These are phyloP conservation scores for Lablab purpureus DNA, from an alignment of 306 rosid species.

Conservation along the genomic window DNA sequence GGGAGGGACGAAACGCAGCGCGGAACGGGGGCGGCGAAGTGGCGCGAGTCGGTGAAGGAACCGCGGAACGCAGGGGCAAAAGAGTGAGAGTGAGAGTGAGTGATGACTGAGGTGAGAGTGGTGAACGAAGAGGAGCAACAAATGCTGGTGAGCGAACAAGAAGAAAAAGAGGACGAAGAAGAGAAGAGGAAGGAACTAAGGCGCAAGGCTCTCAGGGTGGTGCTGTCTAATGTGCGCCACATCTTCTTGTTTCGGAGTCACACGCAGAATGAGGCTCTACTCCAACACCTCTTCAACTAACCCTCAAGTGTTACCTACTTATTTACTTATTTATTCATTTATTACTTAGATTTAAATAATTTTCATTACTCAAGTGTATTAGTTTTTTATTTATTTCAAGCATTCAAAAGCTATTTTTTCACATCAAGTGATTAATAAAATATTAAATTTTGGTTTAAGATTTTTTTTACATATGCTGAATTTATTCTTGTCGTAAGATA, in stretches of 20 bases:
- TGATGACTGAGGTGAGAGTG: slow-evolving; percentile 46
- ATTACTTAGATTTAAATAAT: too few species aligned
- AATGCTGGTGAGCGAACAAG: background rate
- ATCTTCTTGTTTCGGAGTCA: background rate
- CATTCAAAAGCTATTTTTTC: too few species aligned
- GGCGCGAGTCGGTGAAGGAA: slow-evolving; percentile 38
- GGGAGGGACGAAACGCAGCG: slow-evolving; percentile 71
- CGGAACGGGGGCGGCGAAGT: slow-evolving; percentile 30
- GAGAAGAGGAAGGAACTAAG: slow-evolving; percentile 40
- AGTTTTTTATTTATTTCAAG: too few species aligned
- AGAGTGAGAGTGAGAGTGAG: slow-evolving; percentile 31
- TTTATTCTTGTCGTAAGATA: too few species aligned
- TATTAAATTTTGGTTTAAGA: too few species aligned
- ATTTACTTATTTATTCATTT: background rate
- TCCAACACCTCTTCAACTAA: background rate
- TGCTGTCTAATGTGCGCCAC: slow-evolving; percentile 43
- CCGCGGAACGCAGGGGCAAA: slow-evolving; percentile 43
- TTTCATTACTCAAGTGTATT: too few species aligned
- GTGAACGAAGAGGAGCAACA: slow-evolving; percentile 15
- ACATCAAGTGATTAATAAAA: too few species aligned
- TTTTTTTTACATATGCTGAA: too few species aligned
- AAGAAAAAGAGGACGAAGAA: background rate
- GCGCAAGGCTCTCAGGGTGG: slow-evolving; percentile 41
- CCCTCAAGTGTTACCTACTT: background rate
- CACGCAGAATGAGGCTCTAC: background rate